phyloP scores from a whole-genome alignment of 495 filamentous ascomycete genomes.

The Talaromyces wortmannii region DNA sequence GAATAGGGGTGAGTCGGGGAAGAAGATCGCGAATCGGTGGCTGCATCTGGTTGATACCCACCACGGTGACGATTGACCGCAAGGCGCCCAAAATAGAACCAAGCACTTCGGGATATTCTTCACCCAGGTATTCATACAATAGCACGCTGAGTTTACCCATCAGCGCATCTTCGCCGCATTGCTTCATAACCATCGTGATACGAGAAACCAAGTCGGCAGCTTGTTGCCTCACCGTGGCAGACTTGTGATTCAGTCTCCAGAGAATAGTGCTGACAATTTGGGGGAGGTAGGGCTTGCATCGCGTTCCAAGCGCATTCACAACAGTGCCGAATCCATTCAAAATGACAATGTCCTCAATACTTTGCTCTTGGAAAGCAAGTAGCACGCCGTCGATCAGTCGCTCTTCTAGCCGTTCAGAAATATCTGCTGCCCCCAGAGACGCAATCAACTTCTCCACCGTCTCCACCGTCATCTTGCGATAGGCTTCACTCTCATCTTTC shows the following conservation, averaged over 20 bases:
- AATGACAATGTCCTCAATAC: constrained; percentile 91
- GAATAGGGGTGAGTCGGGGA: constrained; percentile 89
- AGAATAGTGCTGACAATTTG: constrained; percentile 95
- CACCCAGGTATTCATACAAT: constrained; percentile 98
- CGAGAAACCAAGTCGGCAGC: constrained; percentile 94
- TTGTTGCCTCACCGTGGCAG: constrained; percentile 91
- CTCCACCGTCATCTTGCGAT: constrained; percentile 98
- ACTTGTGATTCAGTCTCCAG: constrained; percentile 98
- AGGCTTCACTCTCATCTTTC: constrained; percentile 97
- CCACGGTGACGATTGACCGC: constrained; percentile 93
- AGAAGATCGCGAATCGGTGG: constrained; percentile 97
- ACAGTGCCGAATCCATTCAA: constrained; percentile 98
- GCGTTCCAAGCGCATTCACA: constrained; percentile 87
- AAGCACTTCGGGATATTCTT: constrained; percentile 97
- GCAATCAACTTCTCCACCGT: constrained; percentile 94
- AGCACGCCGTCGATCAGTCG: constrained; percentile 94
- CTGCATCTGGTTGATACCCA: constrained; percentile 98
- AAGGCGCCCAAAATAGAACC: constrained; percentile 95
- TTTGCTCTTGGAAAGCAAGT: constrained; percentile 96
- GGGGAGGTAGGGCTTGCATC: constrained; percentile 93
- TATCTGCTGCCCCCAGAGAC: constrained; percentile 85
- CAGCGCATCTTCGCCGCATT: constrained; percentile 89
- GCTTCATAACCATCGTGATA: constrained; percentile 97
- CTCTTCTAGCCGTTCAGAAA: constrained; percentile 88
- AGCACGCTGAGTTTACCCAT: constrained; percentile 95